Conservation (phyloP, 176 grass and related monocot genomes). For the Oryza glaberrima region DNA sequence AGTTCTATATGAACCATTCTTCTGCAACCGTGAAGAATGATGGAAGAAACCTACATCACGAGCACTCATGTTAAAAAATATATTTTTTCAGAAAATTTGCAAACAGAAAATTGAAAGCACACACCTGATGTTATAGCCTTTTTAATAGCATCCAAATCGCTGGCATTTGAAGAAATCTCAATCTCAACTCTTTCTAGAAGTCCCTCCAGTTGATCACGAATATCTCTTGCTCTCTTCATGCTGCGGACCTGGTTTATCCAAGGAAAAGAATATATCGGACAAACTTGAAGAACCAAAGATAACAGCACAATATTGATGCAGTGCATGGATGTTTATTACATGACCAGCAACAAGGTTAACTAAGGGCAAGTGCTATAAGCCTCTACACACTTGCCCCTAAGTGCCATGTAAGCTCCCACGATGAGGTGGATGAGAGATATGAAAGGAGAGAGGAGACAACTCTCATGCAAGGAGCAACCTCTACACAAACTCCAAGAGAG, state of each 20-base stretch:
- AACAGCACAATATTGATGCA: not conserved
- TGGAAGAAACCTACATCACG: slow-evolving; percentile 86
- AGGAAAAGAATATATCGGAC: slow-evolving; percentile 26
- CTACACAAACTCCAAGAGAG: too few species aligned
- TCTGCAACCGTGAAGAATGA: slow-evolving; percentile 85
- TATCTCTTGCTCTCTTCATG: slow-evolving; percentile 93
- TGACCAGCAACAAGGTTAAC: slow-evolving; percentile 1
- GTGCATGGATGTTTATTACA: not conserved
- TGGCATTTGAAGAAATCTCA: slow-evolving; percentile 72
- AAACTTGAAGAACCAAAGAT: slow-evolving; percentile 17
- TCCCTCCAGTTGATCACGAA: slow-evolving; percentile 90
- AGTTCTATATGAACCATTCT: slow-evolving; percentile 86
- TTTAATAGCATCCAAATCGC: slow-evolving; percentile 76
- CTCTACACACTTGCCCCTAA: too few species aligned
- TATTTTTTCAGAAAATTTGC: not conserved
- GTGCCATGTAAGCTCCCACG: too few species aligned
- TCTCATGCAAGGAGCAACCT: too few species aligned
- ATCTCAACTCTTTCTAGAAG: slow-evolving; percentile 97
- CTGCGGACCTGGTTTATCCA: slow-evolving; percentile 68
- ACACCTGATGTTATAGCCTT: slow-evolving; percentile 94
- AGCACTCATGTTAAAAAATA: not conserved
- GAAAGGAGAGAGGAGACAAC: too few species aligned
- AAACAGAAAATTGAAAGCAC: slow-evolving; percentile 7
- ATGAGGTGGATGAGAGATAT: too few species aligned
- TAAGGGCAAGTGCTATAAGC: not conserved